These are phyloP conservation scores for peach (Prunus persica) DNA, from an alignment of 306 rosid species.

Conservation along the genomic window Prunus_persica_NCBIv2 NC_034012.1:5432001-5432500, in stretches of 20 bases:
- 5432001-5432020: not conserved
- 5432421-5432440: constrained; percentile 13
- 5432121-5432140: constrained; percentile 28
- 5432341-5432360: too few species aligned
- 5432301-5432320: not conserved
- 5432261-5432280: not conserved
- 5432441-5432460: too few species aligned
- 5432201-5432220: not conserved
- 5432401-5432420: constrained; percentile 6
- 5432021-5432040: not conserved
- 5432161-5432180: constrained; percentile 22
- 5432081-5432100: not conserved
- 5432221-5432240: not conserved
- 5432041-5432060: not conserved
- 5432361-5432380: constrained; percentile 18
- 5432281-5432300: not conserved
- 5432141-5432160: constrained; percentile 22
- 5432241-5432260: not conserved
- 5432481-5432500: not conserved
- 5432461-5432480: not conserved
- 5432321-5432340: not conserved
- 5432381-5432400: constrained; percentile 34
- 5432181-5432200: constrained; percentile 14
- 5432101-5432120: not conserved
- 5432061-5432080: not conserved